Evolutionary conservation across 257 asterid species (phyloP).

Genomic region (Solanum lignicaule): DNA sequence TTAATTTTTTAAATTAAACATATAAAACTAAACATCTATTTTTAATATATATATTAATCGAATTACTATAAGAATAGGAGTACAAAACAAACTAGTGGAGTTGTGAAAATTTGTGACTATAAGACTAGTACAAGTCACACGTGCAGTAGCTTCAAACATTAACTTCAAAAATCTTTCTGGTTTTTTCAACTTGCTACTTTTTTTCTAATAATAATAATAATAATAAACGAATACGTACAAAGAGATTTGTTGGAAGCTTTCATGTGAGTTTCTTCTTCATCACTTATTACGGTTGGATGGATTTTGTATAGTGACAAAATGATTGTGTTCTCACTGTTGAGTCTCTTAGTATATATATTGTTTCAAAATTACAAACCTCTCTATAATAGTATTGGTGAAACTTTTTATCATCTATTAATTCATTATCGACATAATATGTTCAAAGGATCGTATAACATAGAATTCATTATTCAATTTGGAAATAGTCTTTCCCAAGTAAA

Average conservation of each 20-base stretch:
- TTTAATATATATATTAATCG: background rate
- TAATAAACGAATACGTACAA: background rate
- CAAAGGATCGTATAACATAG: background rate
- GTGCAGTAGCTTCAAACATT: slow-evolving; percentile 36
- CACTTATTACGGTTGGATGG: background rate
- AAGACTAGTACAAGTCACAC: slow-evolving; percentile 42
- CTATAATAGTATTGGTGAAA: background rate
- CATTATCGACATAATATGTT: background rate
- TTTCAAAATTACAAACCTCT: background rate
- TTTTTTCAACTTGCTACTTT: slow-evolving; percentile 3
- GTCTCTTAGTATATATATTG: background rate
- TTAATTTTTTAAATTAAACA: no score
- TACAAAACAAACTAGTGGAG: background rate
- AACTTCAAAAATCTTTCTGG: background rate
- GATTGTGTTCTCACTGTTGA: background rate
- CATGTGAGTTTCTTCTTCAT: slow-evolving; percentile 5
- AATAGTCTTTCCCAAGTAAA: background rate
- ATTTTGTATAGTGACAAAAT: background rate
- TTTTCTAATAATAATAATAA: background rate
- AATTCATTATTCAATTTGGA: no score
- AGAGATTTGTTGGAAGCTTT: slow-evolving; percentile 4
- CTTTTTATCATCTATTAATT: background rate
- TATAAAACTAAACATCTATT: background rate
- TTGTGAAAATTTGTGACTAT: background rate
- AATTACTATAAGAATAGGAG: background rate